Evolutionary conservation across 2,329 filamentous ascomycete genomes (phyloP).

Genomic region (Magnaporthales sp.): DNA sequence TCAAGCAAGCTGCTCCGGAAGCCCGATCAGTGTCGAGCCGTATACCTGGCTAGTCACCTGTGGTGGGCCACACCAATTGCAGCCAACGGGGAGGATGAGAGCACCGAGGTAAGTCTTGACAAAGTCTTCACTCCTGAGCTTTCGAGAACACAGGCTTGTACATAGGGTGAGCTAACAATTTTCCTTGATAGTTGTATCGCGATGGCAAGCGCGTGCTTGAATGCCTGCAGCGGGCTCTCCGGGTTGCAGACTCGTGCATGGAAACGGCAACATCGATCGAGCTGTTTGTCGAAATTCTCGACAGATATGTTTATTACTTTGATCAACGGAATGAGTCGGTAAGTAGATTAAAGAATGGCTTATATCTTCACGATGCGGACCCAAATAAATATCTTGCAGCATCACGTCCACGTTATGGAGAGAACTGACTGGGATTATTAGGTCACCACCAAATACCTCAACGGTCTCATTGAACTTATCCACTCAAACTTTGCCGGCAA

Average conservation of each 20-base stretch:
- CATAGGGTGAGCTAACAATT: neutral
- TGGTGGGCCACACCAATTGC: slow-evolving; percentile 94
- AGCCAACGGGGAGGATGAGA: slow-evolving; percentile 69
- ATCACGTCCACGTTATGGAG: too few species aligned
- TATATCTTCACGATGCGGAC: neutral
- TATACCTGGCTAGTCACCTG: slow-evolving; percentile 91
- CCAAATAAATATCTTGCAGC: too few species aligned
- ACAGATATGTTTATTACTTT: slow-evolving; percentile 98
- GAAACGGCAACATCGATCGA: slow-evolving; percentile 95
- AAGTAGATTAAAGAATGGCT: slow-evolving; percentile 17
- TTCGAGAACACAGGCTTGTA: neutral
- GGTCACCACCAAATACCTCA: slow-evolving; percentile 94
- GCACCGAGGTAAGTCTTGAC: slow-evolving; percentile 56
- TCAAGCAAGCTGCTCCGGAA: slow-evolving; percentile 96
- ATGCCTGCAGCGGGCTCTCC: slow-evolving; percentile 87
- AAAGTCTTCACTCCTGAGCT: neutral
- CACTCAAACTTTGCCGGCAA: slow-evolving; percentile 90
- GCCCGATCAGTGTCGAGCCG: slow-evolving; percentile 93
- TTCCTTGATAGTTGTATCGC: slow-evolving; percentile 69
- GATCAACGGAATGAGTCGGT: slow-evolving; percentile 97
- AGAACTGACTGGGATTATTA: slow-evolving; percentile 15
- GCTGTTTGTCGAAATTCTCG: slow-evolving; percentile 95
- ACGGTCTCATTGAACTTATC: slow-evolving; percentile 95
- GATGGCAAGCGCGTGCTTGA: slow-evolving; percentile 96
- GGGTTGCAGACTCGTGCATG: slow-evolving; percentile 98